Evolutionary conservation across 2,329 filamentous ascomycete species (phyloP), one percentile per base, ranked within the genome.

Genomic region (Talaromyces albobiverticillius): DNA sequence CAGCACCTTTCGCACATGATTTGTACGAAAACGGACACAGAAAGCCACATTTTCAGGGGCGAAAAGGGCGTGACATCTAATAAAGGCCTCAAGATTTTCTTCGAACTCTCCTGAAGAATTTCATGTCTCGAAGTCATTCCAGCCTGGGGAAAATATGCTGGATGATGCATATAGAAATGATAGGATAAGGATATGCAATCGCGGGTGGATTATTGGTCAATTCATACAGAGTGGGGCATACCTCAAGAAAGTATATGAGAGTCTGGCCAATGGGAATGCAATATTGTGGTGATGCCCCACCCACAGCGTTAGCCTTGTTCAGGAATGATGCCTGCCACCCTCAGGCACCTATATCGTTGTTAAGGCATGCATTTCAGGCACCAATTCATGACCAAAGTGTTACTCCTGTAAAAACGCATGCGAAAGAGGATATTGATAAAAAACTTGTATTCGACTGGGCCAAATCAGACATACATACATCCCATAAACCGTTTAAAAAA

Each of bases 401-500:
- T n/a, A n/a, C n/a, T n/a, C n/a, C n/a, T n/a, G n/a, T n/a, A n/a
- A n/a, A n/a, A n/a, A n/a, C n/a, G n/a, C n/a, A n/a, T n/a, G n/a
- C n/a, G n/a, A n/a, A n/a, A n/a, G n/a, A n/a, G n/a, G n/a, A n/a
- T n/a, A n/a, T n/a, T n/a, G n/a, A n/a, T n/a, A n/a, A 40, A 16
- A 38, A 40, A 20, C 10, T 3, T 4, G 11, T 40, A 40, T 40
- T 40, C 36, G 18, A 40, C 11, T 40, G 18, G 36, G 18, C 16
- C 36, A 22, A 22, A 20, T 45, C 14, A 23, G 5, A 26, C 42
- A 42, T 25, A 51, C 42, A 41, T 47, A 26, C 22, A 49, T 31
- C 45, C 49, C 38, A 50, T 52, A 29, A 50, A 52, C 31, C 43
- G 20, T 48, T 36, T 41, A 32, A 14, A 20, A 23, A 18, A 40